A percentile compares a stretch with the other conserved stretches of the same genome.
These are phyloP conservation scores for Xylaria hypoxylon DNA, from an alignment of 2,329 filamentous ascomycete species.

Conservation along the genomic window DNA sequence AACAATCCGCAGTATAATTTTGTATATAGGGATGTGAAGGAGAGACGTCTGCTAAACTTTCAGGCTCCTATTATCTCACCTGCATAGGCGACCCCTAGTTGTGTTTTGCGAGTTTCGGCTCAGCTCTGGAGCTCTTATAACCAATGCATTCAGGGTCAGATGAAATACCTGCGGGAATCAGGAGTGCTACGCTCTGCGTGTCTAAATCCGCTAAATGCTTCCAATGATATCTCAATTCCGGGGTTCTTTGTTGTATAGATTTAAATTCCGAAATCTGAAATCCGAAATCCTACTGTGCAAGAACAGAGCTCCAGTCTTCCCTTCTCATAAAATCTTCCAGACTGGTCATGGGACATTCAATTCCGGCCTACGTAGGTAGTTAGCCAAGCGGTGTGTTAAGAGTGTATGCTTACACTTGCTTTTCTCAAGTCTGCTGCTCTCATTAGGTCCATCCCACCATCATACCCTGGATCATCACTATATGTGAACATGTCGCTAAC, in stretches of 20 bases:
- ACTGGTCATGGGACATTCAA: slow-evolving; percentile 30
- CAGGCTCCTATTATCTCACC: not conserved
- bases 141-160: not conserved
- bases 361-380: slow-evolving; percentile 27
- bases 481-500: slow-evolving; percentile 33
- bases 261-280: no score
- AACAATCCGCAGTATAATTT: slow-evolving; percentile 1
- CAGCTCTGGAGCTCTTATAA: slow-evolving; percentile 11
- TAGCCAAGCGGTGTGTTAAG: slow-evolving; percentile 14
- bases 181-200: not conserved
- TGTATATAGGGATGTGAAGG: slow-evolving; percentile 4
- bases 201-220: not conserved
- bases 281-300: slow-evolving; percentile 14
- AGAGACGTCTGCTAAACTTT: slow-evolving; percentile 1
- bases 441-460: slow-evolving; percentile 26
- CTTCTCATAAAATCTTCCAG: slow-evolving; percentile 11
- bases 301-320: slow-evolving; percentile 29
- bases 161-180: slow-evolving; percentile 4
- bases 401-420: slow-evolving; percentile 14
- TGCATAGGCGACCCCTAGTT: not conserved
- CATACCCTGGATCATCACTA: slow-evolving; percentile 25
- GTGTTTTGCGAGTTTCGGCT: not conserved
- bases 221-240: slow-evolving; percentile 9
- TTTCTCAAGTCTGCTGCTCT: slow-evolving; percentile 30
- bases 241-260: slow-evolving; percentile 6